Evolutionary conservation across 768 basidiomycete genomes (phyloP).

Genomic region (Leccinum subtestaceum): DNA sequence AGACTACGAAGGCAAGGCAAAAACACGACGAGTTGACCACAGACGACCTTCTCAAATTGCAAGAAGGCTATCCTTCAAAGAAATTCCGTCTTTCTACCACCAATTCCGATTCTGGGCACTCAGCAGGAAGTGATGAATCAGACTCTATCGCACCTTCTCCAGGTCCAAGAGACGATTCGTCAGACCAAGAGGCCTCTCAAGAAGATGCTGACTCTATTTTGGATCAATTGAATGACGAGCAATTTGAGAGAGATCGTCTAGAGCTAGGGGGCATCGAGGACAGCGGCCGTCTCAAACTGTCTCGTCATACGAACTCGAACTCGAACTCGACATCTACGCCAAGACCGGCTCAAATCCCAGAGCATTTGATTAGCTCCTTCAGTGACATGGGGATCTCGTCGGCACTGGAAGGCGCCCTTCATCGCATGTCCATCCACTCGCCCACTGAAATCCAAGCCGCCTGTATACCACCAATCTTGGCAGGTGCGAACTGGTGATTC

Average conservation of each 20-base stretch:
- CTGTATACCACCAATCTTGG: conserved; percentile 84
- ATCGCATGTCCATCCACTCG: conserved; percentile 75
- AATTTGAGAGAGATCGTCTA: neutral
- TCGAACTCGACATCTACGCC: conserved; percentile 11
- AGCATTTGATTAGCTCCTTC: conserved; percentile 40
- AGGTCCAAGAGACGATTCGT: conserved; percentile 8
- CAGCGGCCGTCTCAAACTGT: conserved; percentile 17
- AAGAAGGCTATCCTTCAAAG: conserved; percentile 43
- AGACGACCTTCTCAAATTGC: conserved; percentile 47
- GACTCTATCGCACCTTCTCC: conserved; percentile 4
- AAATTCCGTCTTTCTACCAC: conserved; percentile 21
- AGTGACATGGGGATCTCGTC: conserved; percentile 56
- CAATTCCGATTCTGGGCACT: neutral
- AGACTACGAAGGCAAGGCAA: conserved; percentile 14
- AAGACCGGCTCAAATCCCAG: conserved; percentile 5
- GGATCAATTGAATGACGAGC: conserved; percentile 1
- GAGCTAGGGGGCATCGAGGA: conserved; percentile 10
- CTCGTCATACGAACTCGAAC: conserved; percentile 20
- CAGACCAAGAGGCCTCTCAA: conserved; percentile 21
- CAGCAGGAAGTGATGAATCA: neutral
- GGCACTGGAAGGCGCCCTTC: conserved; percentile 60
- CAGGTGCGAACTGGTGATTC: conserved; percentile 44
- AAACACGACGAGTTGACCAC: conserved; percentile 31
- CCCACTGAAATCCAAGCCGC: conserved; percentile 90
- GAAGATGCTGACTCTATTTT: conserved; percentile 10